Conservation (phyloP, 1,284 basidiomycete genomes). For the Malassezia obtusa region DNA sequence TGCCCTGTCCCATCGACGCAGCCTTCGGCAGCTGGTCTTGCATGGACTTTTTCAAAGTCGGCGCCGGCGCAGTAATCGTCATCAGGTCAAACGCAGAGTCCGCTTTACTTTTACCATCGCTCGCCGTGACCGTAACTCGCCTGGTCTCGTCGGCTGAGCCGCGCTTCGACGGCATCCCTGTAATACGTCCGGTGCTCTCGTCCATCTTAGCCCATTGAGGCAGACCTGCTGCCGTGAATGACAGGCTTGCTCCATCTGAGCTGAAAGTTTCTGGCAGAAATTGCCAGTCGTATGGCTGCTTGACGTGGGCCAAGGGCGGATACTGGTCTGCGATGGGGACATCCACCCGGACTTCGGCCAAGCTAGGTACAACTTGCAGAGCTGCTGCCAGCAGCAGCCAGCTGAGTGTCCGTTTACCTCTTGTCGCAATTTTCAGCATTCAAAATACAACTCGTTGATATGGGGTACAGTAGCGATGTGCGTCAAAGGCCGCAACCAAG, state of each 20-base stretch:
- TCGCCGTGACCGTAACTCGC: slow-evolving; percentile 8
- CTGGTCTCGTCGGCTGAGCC: neutral
- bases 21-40: slow-evolving; percentile 34
- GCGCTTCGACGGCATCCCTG: slow-evolving; percentile 6
- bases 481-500: neutral
- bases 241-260: neutral
- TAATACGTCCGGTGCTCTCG: neutral
- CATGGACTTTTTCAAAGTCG: slow-evolving; percentile 30
- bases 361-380: neutral
- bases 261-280: slow-evolving; percentile 11
- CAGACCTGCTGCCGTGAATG: slow-evolving; percentile 7
- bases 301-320: slow-evolving; percentile 15
- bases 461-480: neutral
- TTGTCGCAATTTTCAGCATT: neutral
- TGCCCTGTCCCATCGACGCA: slow-evolving; percentile 26
- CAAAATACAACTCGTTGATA: neutral
- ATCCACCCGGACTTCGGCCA: slow-evolving; percentile 9
- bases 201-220: slow-evolving; percentile 16
- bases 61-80: slow-evolving; percentile 27
- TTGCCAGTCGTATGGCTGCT: slow-evolving; percentile 15
- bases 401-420: neutral
- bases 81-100: slow-evolving; percentile 22
- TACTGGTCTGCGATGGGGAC: slow-evolving; percentile 11
- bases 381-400: slow-evolving; percentile 6
- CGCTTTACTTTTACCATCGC: neutral